Base-by-base conservation (phyloP, 2,329 filamentous ascomycete genomes). In the Sporothrix schenckii region DNA sequence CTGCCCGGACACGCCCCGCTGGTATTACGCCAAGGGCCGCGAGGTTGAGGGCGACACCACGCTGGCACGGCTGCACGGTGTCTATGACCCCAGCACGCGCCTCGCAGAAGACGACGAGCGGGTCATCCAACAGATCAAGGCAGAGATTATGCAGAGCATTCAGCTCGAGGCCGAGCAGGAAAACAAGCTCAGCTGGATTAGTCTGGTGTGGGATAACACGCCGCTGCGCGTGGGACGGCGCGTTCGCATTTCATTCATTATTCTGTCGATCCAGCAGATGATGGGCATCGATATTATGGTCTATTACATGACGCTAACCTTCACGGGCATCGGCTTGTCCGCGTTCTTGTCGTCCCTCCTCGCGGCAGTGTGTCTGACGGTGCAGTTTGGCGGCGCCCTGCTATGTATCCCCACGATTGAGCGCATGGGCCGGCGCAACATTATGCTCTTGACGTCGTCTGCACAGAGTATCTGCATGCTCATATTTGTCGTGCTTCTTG, bases 21-120 rank as follows among this genome's bases (percentile, higher is more conserved):
- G 58, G 58, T 63, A 63, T 39, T 63, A 63, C 41, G 58, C 58
- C 58, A 63, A 63, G 39, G 58, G 58, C 58, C 58, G 58, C 58
- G 58, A 63, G 58, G 58, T 49, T 11, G 58, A 47, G 41, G 58
- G 58, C 14, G 58, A 63, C 58, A 47, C 13, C 4, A 63, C 58
- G 1, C 58, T 63, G 10, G 58, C 58, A 3, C 58, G 58, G n/a
- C 58, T 63, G 41, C 58, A 63, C 58, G 58, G 58, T 11, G 58
- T 63, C 58, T 63, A 63, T 27, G n/a, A 27, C 39, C 58, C 58
- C 39, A 16, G 24, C 41, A 47, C 11, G 21, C 39, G 39, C 19
- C 58, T 63, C 10, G 3, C n/a, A 1, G 58, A 19, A 27, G 58
- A 24, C 4, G 39, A 63, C n/a, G 58, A 63, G 13, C 39, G 11